Conservation (phyloP, 2,329 filamentous ascomycete species). For the Ustulina deusta region DNA sequence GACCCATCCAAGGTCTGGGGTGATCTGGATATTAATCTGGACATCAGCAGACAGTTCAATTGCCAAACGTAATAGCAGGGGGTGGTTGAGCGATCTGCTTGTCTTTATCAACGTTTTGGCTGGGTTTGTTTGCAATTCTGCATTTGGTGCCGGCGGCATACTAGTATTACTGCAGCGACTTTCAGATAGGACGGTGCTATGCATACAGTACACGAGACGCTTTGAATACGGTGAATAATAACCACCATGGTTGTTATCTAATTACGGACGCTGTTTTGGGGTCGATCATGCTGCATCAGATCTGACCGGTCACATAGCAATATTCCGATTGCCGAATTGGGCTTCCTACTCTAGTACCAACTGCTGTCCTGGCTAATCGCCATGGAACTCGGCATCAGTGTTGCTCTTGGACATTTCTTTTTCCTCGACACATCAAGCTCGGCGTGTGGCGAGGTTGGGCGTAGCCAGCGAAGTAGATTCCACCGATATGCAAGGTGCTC, state of each 20-base stretch:
- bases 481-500: constrained; percentile 18
- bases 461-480: constrained; percentile 13
- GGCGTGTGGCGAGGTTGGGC: constrained; percentile 22
- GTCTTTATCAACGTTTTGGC: constrained; percentile 8
- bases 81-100: constrained; percentile 11
- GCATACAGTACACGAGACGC: neutral
- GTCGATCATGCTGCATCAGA: constrained; percentile 21
- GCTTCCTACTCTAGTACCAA: neutral
- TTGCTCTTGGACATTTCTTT: constrained; percentile 31
- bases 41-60: constrained; percentile 13
- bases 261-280: constrained; percentile 20
- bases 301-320: constrained; percentile 25
- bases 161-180: constrained; percentile 28
- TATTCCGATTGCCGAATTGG: constrained; percentile 22
- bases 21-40: constrained; percentile 12
- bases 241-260: constrained; percentile 12
- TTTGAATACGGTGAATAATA: constrained; percentile 12
- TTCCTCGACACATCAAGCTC: constrained; percentile 25
- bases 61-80: neutral
- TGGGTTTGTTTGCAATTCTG: constrained; percentile 1
- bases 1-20: constrained; percentile 7
- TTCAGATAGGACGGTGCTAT: constrained; percentile 6
- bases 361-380: constrained; percentile 15
- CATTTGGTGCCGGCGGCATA: constrained; percentile 26
- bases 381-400: constrained; percentile 12